Evolutionary conservation across 495 filamentous ascomycete genomes (phyloP).

Genomic region (Talaromyces proteolyticus): DNA sequence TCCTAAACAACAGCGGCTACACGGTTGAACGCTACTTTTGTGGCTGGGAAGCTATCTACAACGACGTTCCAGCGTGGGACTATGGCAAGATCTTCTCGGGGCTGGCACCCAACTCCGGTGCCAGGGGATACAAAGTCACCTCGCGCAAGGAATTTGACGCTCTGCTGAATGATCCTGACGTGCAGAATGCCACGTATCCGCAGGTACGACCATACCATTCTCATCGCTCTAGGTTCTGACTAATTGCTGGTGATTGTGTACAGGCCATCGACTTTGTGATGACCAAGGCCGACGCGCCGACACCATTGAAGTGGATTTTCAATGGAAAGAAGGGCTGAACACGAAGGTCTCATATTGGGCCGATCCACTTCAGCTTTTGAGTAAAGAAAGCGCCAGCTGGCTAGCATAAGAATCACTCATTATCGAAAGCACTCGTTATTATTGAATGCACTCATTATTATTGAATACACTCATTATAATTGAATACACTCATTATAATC

Average conservation of each 20-base stretch:
- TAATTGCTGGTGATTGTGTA: too few species aligned
- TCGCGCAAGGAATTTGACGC: background rate
- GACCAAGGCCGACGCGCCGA: background rate
- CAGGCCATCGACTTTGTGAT: background rate
- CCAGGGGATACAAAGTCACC: background rate
- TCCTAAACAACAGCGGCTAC: constrained; percentile 47
- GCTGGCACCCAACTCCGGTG: background rate
- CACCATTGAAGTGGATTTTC: background rate
- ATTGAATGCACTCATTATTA: too few species aligned
- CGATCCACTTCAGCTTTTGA: too few species aligned
- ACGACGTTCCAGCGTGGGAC: constrained; percentile 29
- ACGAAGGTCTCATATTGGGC: too few species aligned
- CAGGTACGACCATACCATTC: background rate
- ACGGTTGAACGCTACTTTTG: constrained; percentile 47
- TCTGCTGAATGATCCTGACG: background rate
- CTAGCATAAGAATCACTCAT: too few species aligned
- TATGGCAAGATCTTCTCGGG: background rate
- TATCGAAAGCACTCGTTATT: too few species aligned
- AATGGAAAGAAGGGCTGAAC: background rate
- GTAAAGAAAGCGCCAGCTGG: too few species aligned
- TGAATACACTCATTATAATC: too few species aligned
- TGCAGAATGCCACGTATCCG: background rate
- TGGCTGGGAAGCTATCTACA: constrained; percentile 39
- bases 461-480: too few species aligned
- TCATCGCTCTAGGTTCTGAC: background rate